Conservation (phyloP, 257 asterid genomes). For the Gardenia jasminoides region DNA sequence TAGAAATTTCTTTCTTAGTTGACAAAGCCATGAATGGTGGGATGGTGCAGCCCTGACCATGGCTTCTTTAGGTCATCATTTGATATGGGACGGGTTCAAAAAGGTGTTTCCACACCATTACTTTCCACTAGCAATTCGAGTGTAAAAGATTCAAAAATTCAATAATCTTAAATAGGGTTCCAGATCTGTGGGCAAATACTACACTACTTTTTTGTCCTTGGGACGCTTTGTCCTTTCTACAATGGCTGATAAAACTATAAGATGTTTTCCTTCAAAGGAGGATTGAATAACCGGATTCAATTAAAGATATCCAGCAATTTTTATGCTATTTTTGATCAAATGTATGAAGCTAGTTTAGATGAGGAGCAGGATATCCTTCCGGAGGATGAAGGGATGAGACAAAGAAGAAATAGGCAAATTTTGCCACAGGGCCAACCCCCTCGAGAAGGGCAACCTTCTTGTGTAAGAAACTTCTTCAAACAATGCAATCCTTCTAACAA, state of each 20-base stretch:
- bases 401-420: too few relatives aligned
- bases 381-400: too few relatives aligned
- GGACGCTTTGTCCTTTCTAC: not conserved
- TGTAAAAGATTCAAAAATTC: too few relatives aligned
- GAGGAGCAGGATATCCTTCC: not conserved
- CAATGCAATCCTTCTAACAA: too few relatives aligned
- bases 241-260: not conserved
- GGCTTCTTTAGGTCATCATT: accelerated
- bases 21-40: not conserved
- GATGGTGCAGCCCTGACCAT: not conserved
- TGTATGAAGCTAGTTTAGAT: not conserved
- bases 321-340: not conserved
- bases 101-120: not conserved
- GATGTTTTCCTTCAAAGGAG: not conserved
- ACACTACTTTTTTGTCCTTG: not conserved
- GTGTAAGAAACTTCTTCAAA: too few relatives aligned
- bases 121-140: not conserved
- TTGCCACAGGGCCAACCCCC: too few relatives aligned
- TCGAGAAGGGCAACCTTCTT: too few relatives aligned
- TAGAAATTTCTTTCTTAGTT: too few relatives aligned
- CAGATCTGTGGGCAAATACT: not conserved
- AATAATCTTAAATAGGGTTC: not conserved
- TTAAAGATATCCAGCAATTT: too few relatives aligned
- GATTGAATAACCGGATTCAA: not conserved
- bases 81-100: too few relatives aligned